Evolutionary conservation across 805 yeast species (phyloP), one percentile per base, ranked within the genome.

Genomic region (Candida awuae): DNA sequence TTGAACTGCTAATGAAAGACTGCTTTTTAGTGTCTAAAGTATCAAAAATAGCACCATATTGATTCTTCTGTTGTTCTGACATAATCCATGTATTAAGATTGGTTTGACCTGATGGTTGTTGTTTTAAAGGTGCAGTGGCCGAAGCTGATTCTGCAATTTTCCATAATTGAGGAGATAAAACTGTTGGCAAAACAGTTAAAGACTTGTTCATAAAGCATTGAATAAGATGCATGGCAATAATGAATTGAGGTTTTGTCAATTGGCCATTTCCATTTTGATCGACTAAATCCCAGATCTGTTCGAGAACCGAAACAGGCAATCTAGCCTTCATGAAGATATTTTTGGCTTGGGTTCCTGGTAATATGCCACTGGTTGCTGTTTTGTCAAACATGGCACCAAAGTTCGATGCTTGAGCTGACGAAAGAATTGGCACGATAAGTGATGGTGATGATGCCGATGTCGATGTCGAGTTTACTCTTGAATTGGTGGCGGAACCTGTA

Each of bases 201-300:
- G 76, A 73, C 35, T 70, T 71, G 51, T 76, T 73, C 52, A 86
- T 67, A 23, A 81, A 65, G 49, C 86, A 79, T 59, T 90, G 97
- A 47, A 92, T 85, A 55, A 92, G 70, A 61, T 84, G 94, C 98
- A 92, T 90, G 7, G 97, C 97, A 52, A 90, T 74, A 32, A 85
- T 75, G 52, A 92, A 92, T 56, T 85, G 88, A 13, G 78, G 70
- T 54, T 78, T 73, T 41, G 73, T 69, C 51, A 92, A 73, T 40
- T 73, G 67, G 5, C 98, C 98, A 2, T 73, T 62, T 49, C 78
- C 78, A 38, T 73, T 71, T 44, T 77, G 75, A 57, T 92, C 98
- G 32, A 84, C 92, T 41, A 90, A 67, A 38, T 73, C 73, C 98
- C 98, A 92, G 43, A 92, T 80, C 55, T 80, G 82, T 41, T 94